phyloP scores from a whole-genome alignment of 78 protist species.

The Neovahlkampfia damariscottae region DNA sequence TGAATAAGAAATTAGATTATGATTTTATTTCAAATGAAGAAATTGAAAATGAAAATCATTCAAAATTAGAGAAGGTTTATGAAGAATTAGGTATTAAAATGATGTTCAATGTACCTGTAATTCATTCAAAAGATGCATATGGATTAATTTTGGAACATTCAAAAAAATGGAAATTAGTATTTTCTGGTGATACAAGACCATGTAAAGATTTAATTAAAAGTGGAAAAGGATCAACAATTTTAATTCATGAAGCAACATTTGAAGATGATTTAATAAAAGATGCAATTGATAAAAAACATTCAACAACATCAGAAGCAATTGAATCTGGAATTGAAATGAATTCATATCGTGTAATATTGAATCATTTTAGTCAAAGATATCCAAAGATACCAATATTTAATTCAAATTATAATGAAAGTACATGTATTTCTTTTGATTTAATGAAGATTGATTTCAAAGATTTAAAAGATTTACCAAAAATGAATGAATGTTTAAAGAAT shows the following conservation, averaged over 20 bases:
- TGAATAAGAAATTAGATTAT: no score
- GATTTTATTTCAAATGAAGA: neutral
- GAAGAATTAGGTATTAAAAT: neutral
- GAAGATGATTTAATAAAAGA: conserved; percentile 26
- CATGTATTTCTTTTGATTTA: conserved; percentile 16
- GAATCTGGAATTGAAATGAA: conserved; percentile 39
- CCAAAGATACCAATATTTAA: conserved; percentile 38
- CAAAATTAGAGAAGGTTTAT: neutral
- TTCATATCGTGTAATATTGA: conserved; percentile 48
- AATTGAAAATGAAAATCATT: neutral
- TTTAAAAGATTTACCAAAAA: conserved; percentile 2
- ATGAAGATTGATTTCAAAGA: neutral
- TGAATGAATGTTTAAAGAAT: no score
- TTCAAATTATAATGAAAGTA: neutral
- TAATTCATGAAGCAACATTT: conserved; percentile 92
- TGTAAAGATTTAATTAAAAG: conserved; percentile 19
- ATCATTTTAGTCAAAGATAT: conserved; percentile 84
- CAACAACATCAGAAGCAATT: conserved; percentile 62
- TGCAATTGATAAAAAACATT: conserved; percentile 6
- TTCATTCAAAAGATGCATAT: conserved; percentile 47
- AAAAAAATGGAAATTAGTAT: conserved; percentile 23
- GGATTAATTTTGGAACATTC: conserved; percentile 45
- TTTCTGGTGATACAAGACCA: conserved; percentile 89
- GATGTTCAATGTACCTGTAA: neutral
- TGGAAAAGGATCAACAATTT: conserved; percentile 35